phyloP scores from a whole-genome alignment of 139 green algal genomes.

The Coelastrella sp. region DNA sequence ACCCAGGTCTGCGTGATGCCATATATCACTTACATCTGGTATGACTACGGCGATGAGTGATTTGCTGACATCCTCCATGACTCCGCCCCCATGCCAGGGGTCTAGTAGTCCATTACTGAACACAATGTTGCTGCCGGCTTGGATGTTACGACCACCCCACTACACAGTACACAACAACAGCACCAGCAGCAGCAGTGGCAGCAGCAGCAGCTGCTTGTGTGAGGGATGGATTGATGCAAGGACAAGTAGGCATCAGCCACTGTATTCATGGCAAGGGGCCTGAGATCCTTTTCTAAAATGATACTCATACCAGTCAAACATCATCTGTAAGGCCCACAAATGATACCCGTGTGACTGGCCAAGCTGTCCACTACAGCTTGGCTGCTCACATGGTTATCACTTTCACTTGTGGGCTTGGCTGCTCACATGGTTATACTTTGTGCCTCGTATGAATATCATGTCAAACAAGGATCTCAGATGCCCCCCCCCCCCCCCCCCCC shows the following conservation, averaged over 20 bases:
- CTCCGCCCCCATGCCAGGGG: conserved; percentile 73
- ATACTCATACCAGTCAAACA: too few species aligned
- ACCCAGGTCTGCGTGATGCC: neutral
- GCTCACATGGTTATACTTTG: too few species aligned
- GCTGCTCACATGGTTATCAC: too few species aligned
- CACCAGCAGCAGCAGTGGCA: neutral
- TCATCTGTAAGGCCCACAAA: too few species aligned
- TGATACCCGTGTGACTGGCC: too few species aligned
- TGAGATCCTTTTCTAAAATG: neutral
- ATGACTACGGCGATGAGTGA: conserved; percentile 74
- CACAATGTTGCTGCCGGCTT: conserved; percentile 49
- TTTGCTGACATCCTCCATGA: conserved; percentile 66
- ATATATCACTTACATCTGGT: conserved; percentile 56
- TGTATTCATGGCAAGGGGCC: neutral
- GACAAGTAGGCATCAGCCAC: neutral
- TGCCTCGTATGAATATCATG: too few species aligned
- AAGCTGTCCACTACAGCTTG: too few species aligned
- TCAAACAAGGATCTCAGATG: too few species aligned
- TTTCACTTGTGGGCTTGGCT: too few species aligned
- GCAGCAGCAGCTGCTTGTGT: neutral
- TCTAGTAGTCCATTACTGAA: conserved; percentile 91
- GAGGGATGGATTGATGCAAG: too few species aligned
- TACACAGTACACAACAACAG: conserved; percentile 11
- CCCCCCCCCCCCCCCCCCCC: too few species aligned
- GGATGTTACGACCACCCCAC: conserved; percentile 61